Base-by-base conservation (phyloP, 768 basidiomycete genomes). In the Pleurotus tuoliensis region DNA sequence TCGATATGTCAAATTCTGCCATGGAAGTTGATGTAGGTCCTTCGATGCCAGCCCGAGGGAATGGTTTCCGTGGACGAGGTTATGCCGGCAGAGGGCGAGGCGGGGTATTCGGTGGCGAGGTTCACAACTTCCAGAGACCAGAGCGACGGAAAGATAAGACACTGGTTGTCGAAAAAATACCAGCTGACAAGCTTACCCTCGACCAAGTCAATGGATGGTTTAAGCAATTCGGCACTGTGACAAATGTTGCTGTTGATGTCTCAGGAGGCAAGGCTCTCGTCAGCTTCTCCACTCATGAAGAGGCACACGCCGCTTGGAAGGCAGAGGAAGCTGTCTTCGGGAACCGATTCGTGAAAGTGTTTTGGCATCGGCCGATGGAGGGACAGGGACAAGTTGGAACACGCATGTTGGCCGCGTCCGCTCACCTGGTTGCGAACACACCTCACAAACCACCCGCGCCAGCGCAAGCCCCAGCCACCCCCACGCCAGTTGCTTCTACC, bases 301-400 rank as follows among this genome's bases (percentile, higher is more conserved):
- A 94, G 64, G 95, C 95, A 0, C 84, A 88, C 64, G 81, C 83
- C 11, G 95, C 95, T 1, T 94, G 94, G 90, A 92, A 91, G 69
- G 85, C 86, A 22, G 91, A 95, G 69, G 93, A 96, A 60, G 93
- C 94, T n/a, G 88, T 97, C 12, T 97, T 97, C 65, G 85, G 84
- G 9, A 95, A 94, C 63, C 84, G 95, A 49, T 97, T 97, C 68
- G 94, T 97, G 61, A 96, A 95, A 71, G 79, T 97, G 34, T 92
- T 96, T 64, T 97, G 95, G 94, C 93, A 96, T 71, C 80, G 90
- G 57, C 94, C 93, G 5, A 83, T 94, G 84, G 91, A 90, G 54
- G 94, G 95, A 0, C 90, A 94, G 63, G 94, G 94, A 6, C 85
- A 84, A 59, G 78, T 76, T 15, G 94, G 94, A 2, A 75, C 83